Evolutionary conservation across 169 alveolate species (phyloP).

Genomic region (Ichthyophthirius multifiliis): DNA sequence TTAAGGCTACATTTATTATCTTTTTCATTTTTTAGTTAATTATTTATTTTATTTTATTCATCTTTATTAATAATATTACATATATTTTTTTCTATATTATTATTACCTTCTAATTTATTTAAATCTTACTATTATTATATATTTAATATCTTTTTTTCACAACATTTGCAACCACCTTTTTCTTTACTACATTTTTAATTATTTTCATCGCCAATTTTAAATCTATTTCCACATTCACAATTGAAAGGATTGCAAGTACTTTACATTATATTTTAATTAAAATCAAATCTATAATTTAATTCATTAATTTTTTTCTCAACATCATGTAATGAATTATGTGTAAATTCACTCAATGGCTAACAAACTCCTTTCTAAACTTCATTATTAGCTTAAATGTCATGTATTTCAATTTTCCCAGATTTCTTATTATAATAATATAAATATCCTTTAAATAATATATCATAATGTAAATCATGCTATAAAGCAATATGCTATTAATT

Average conservation of each 20-base stretch:
- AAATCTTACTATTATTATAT: too few species aligned
- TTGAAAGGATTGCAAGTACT: not conserved
- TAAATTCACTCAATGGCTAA: not conserved
- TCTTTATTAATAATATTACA: too few species aligned
- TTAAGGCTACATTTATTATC: too few species aligned
- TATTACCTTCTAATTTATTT: too few species aligned
- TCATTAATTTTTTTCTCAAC: not conserved
- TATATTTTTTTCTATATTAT: too few species aligned
- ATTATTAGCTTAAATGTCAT: not conserved
- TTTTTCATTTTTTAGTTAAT: too few species aligned
- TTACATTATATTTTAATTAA: not conserved
- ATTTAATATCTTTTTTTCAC: too few species aligned
- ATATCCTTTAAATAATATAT: slow-evolving; percentile 14
- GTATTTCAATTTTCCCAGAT: slow-evolving; percentile 17
- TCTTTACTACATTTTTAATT: too few species aligned
- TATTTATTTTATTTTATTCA: too few species aligned
- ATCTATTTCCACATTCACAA: not conserved
- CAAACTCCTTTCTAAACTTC: not conserved
- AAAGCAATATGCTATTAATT: not conserved
- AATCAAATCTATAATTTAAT: not conserved
- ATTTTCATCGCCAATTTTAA: too few species aligned
- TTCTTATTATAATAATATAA: slow-evolving; percentile 1
- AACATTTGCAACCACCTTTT: too few species aligned
- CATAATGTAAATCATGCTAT: not conserved
- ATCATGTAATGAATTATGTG: not conserved